Evolutionary conservation across 345 rosid species (phyloP).

Genomic region (Pelargonium nanum): DNA sequence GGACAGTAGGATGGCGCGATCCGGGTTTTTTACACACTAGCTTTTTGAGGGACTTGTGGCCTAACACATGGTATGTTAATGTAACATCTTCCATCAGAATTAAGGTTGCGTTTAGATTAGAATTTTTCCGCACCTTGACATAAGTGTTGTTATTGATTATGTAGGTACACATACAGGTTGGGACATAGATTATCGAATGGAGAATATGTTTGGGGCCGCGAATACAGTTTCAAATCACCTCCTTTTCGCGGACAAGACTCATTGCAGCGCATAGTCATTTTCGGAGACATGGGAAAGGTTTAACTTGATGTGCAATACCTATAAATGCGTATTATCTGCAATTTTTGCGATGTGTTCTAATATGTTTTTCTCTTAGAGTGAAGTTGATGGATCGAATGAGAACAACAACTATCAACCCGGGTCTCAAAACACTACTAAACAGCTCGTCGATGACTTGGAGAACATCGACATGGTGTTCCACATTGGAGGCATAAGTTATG

Average conservation of each 20-base stretch:
- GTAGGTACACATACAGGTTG: slow-evolving; percentile 26
- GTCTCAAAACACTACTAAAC: slow-evolving; percentile 62
- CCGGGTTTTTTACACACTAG: slow-evolving; percentile 43
- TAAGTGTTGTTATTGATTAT: background rate
- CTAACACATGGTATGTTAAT: slow-evolving; percentile 13
- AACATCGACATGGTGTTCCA: slow-evolving; percentile 63
- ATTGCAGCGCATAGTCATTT: slow-evolving; percentile 61
- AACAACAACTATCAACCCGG: slow-evolving; percentile 64
- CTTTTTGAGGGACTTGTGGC: slow-evolving; percentile 41
- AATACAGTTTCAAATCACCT: slow-evolving; percentile 49
- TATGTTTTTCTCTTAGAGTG: no score
- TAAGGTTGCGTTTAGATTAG: background rate
- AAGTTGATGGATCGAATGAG: slow-evolving; percentile 75
- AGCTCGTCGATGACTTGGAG: slow-evolving; percentile 45
- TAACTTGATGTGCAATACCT: background rate
- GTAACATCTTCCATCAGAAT: background rate
- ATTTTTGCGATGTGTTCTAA: no score
- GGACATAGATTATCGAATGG: slow-evolving; percentile 25
- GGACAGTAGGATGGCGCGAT: slow-evolving; percentile 44
- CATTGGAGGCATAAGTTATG: slow-evolving; percentile 57
- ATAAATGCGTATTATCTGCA: no score
- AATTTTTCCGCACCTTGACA: background rate
- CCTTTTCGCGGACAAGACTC: slow-evolving; percentile 94
- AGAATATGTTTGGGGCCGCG: slow-evolving; percentile 17
- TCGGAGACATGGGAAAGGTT: slow-evolving; percentile 61